Percentiles rank a stretch among this genome's conserved stretches.
These are phyloP conservation scores for Phytomonas sp. DNA, from an alignment of 208 protist species.

Conservation along the genomic window DNA sequence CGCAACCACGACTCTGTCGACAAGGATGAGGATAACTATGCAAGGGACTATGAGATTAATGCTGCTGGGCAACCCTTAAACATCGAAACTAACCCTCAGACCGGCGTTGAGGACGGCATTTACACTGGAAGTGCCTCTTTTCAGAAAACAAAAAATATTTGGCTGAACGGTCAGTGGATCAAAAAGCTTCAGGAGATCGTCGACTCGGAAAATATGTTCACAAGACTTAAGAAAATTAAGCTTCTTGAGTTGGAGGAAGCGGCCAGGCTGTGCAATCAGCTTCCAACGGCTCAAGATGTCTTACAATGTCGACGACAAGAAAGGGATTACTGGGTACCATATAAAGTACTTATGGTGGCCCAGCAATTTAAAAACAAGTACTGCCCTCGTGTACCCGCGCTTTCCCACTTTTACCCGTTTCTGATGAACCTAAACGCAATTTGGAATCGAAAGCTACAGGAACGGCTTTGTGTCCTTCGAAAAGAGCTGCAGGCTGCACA, in stretches of 20 bases:
- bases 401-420: constrained; percentile 81
- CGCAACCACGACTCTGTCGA: not conserved
- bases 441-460: constrained; percentile 59
- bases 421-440: constrained; percentile 66
- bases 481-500: constrained; percentile 20
- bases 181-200: constrained; percentile 60
- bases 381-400: constrained; percentile 48
- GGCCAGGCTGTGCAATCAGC: constrained; percentile 26
- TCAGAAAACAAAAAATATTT: constrained; percentile 71
- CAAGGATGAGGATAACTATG: not conserved
- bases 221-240: constrained; percentile 52
- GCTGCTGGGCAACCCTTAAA: not conserved
- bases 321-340: constrained; percentile 83
- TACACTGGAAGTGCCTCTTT: constrained; percentile 48
- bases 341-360: constrained; percentile 61
- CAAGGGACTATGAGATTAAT: not conserved
- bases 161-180: constrained; percentile 71
- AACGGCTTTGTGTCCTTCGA: constrained; percentile 33
- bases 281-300: constrained; percentile 54
- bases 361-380: constrained; percentile 82
- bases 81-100: constrained; percentile 13
- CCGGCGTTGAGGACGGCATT: constrained; percentile 74
- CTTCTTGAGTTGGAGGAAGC: constrained; percentile 58
- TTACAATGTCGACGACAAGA: constrained; percentile 61
- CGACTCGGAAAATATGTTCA: constrained; percentile 58